Base-by-base conservation (phyloP, 352 stramenopile species). In the Phytophthora podocarpi region DNA sequence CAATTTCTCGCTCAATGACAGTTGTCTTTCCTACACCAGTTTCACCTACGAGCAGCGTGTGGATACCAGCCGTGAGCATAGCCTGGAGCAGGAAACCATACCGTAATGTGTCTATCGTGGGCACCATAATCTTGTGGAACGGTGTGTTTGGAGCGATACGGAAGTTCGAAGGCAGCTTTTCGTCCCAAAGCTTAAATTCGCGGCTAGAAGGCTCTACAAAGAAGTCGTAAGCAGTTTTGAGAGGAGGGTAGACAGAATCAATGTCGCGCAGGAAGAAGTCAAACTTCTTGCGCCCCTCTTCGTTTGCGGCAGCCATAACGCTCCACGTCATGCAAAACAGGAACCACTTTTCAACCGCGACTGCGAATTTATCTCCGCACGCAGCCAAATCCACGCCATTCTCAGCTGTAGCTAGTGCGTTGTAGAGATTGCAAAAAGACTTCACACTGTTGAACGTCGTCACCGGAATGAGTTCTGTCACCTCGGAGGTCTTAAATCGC, bases 171-270 rank as follows among this genome's bases (percentile, higher is more conserved):
- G 86, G 82, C 1, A 95, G 61, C 37, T 90, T 90, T 26, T 95
- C 86, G 45, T 95, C 85, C 85, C 85, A 94, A 1, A 94, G 65
- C 51, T 92, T 94, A 39, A 95, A 91, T 16, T 95, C 87, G 5
- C 74, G 70, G n/a, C 63, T 70, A 30, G 80, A 67, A 10, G 80
- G 56, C 56, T 98, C 93, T 16, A 98, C 81, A 24, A 79, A 97
- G 59, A 97, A 98, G 59, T 98, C 94, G 66, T 98, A 98, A 0
- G 94, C 80, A 9, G 88, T 98, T 58, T 96, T 93, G 2, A 95
- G 75, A 18, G 93, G 91, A 28, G 93, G 93, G 49, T 97, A 98
- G 26, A 97, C 73, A 0, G 91, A 93, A 53, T 97, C 93, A 51
- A 98, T 94, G 51, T 98, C 93, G 4, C 91, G 89, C 21, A 98